Conservation (phyloP, 345 rosid species). For the Eucalyptus victrix region DNA sequence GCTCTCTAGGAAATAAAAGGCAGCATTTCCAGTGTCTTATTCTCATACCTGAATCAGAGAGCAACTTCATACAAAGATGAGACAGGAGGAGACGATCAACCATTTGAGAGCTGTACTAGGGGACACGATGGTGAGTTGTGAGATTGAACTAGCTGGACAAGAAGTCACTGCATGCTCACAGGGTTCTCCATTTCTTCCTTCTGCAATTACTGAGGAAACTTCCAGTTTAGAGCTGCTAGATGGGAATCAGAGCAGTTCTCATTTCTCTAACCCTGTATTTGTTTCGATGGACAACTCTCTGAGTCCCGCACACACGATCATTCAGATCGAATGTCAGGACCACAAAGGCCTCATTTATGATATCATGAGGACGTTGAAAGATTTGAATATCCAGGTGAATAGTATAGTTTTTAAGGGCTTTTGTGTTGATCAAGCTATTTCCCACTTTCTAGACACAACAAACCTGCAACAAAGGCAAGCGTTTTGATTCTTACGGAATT, state of each 20-base stretch:
- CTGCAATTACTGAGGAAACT: constrained; percentile 35
- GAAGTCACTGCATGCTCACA: constrained; percentile 52
- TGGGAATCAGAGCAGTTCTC: constrained; percentile 15
- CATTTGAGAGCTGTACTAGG: constrained; percentile 27
- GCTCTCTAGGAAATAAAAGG: not conserved
- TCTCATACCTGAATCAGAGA: constrained; percentile 14
- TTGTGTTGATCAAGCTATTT: not conserved
- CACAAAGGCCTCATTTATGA: constrained; percentile 70
- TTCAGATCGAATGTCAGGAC: constrained; percentile 51
- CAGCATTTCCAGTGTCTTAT: not conserved
- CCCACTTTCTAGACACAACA: not conserved
- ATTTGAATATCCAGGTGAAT: constrained; percentile 47
- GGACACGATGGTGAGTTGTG: constrained; percentile 44
- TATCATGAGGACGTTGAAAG: constrained; percentile 57
- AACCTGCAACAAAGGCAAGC: not conserved
- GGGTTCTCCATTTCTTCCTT: constrained; percentile 42
- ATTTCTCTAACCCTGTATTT: constrained; percentile 15
- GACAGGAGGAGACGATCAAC: constrained; percentile 33
- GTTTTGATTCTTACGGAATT: not conserved
- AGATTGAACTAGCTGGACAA: constrained; percentile 42
- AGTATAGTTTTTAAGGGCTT: not conserved
- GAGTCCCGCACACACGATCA: constrained; percentile 52
- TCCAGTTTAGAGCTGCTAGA: constrained; percentile 32
- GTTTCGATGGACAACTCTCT: constrained; percentile 38
- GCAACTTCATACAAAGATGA: constrained; percentile 28